Conservation (phyloP, 441 rosid genomes). For the Populus trichocarpa region DNA sequence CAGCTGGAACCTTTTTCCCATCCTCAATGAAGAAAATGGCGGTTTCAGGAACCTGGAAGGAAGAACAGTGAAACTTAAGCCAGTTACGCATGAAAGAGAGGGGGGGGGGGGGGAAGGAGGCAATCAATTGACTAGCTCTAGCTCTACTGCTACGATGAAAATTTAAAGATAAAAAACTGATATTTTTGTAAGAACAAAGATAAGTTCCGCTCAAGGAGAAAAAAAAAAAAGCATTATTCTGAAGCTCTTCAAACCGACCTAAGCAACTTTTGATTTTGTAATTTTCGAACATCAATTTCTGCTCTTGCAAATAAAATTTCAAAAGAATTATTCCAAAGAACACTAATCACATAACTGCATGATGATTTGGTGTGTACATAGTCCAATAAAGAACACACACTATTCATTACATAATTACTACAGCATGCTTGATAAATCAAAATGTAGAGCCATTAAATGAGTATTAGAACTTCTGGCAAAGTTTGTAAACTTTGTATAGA, state of each 20-base stretch:
- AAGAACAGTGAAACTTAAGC: not conserved
- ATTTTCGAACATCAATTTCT: not conserved
- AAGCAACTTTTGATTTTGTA: not conserved
- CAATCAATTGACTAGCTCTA: not conserved
- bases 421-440: not conserved
- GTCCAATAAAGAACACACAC: not conserved
- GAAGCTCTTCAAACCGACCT: not conserved
- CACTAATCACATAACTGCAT: not conserved
- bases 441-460: not conserved
- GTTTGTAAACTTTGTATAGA: not conserved
- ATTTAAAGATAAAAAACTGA: not conserved
- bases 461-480: not conserved
- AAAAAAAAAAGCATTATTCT: not conserved
- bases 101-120: not conserved
- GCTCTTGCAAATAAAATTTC: not conserved
- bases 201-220: not conserved
- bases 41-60: constrained; percentile 63
- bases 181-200: not conserved
- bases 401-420: not conserved
- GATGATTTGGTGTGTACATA: not conserved
- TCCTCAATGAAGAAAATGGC: constrained; percentile 87
- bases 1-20: constrained; percentile 68
- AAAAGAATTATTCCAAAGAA: not conserved
- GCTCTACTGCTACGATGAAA: not conserved
- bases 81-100: not conserved